These are phyloP conservation scores for Porogramme epimiltina DNA, from an alignment of 1,284 basidiomycete species.

Conservation along the genomic window DNA sequence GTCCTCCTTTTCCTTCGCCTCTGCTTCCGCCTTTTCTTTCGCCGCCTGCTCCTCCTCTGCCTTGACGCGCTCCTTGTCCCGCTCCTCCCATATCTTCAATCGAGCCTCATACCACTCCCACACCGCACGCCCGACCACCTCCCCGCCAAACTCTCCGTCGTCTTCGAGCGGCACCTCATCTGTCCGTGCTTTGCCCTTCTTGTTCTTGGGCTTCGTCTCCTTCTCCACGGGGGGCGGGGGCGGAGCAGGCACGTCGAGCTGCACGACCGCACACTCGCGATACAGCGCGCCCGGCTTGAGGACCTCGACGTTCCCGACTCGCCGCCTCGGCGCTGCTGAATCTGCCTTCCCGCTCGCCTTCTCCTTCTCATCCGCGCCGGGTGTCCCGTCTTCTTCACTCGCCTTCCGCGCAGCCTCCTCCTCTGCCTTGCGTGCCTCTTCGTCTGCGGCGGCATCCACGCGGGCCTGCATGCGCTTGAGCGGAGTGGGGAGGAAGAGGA, in stretches of 20 bases:
- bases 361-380: constrained; percentile 2
- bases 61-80: constrained; percentile 19
- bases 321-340: constrained; percentile 38
- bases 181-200: constrained; percentile 33
- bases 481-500: constrained; percentile 74
- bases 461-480: constrained; percentile 51
- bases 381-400: background rate
- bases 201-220: constrained; percentile 28
- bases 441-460: constrained; percentile 31
- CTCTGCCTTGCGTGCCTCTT: constrained; percentile 15
- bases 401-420: constrained; percentile 6
- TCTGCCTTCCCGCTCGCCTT: constrained; percentile 2
- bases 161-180: constrained; percentile 40
- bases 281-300: constrained; percentile 77
- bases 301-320: constrained; percentile 39
- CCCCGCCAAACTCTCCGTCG: constrained; percentile 70
- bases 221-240: constrained; percentile 8
- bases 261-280: constrained; percentile 67
- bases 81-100: constrained; percentile 61
- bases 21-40: constrained; percentile 6
- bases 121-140: constrained; percentile 61
- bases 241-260: constrained; percentile 40
- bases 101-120: constrained; percentile 75
- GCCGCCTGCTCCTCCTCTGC: constrained; percentile 15
- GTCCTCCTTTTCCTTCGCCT: background rate